Evolutionary conservation across 805 yeast species (phyloP).

Genomic region (Candida corydali): DNA sequence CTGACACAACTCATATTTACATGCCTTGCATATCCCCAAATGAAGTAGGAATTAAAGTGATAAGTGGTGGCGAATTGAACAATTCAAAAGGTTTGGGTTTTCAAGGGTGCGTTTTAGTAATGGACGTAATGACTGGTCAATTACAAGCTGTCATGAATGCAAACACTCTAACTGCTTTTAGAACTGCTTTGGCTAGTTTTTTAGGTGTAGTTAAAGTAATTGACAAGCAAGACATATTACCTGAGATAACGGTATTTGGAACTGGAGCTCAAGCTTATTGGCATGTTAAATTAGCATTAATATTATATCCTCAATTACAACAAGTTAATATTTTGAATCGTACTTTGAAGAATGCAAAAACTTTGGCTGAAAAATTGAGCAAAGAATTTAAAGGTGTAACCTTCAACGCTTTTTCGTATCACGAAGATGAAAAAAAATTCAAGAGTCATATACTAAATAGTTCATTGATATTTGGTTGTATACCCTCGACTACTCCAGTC

Average conservation of each 20-base stretch:
- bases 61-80: slow-evolving; percentile 48
- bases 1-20: slow-evolving; percentile 48
- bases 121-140: slow-evolving; percentile 49
- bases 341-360: slow-evolving; percentile 35
- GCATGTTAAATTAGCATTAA: slow-evolving; percentile 48
- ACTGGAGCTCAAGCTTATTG: slow-evolving; percentile 63
- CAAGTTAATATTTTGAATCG: slow-evolving; percentile 47
- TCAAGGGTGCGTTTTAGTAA: slow-evolving; percentile 50
- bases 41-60: slow-evolving; percentile 55
- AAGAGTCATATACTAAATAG: slow-evolving; percentile 27
- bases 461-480: slow-evolving; percentile 54
- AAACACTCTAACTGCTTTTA: slow-evolving; percentile 55
- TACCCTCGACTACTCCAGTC: slow-evolving; percentile 51
- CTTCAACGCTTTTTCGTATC: slow-evolving; percentile 17
- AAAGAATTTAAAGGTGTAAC: slow-evolving; percentile 23
- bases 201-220: slow-evolving; percentile 39
- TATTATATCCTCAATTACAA: slow-evolving; percentile 34
- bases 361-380: slow-evolving; percentile 20
- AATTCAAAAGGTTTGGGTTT: slow-evolving; percentile 43
- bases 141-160: slow-evolving; percentile 55
- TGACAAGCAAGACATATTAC: slow-evolving; percentile 19
- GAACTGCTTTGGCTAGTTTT: slow-evolving; percentile 59
- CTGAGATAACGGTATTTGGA: slow-evolving; percentile 45
- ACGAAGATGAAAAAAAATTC: slow-evolving; percentile 15
- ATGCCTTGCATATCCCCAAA: slow-evolving; percentile 61